Percentiles rank a stretch among this genome's conserved stretches.
These are phyloP conservation scores for Ustilago tritici DNA, from an alignment of 1,284 basidiomycete species.

Conservation along the genomic window DNA sequence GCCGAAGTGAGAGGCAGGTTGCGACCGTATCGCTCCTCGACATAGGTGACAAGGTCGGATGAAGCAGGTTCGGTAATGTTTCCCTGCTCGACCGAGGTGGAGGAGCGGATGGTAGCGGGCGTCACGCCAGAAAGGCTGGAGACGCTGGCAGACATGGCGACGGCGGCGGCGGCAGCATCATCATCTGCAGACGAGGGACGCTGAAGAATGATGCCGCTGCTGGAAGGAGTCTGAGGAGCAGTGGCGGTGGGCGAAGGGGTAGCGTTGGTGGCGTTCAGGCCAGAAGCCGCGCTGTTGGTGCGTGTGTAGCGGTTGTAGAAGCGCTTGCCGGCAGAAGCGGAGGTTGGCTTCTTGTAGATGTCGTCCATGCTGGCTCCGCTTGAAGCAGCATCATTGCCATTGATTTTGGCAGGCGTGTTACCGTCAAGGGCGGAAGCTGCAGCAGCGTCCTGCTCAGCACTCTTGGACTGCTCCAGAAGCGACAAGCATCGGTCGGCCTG, in stretches of 20 bases:
- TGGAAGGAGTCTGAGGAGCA: constrained; percentile 28
- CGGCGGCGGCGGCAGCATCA: constrained; percentile 17
- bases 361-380: constrained; percentile 12
- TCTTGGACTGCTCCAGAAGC: constrained; percentile 53
- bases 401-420: not conserved
- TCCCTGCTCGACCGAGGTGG: constrained; percentile 7
- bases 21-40: constrained; percentile 95
- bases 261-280: constrained; percentile 7
- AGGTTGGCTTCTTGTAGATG: constrained; percentile 38
- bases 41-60: constrained; percentile 73
- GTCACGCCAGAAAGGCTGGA: constrained; percentile 31
- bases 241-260: constrained; percentile 38
- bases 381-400: not conserved
- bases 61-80: constrained; percentile 18
- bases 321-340: constrained; percentile 29
- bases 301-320: constrained; percentile 55
- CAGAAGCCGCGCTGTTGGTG: constrained; percentile 41
- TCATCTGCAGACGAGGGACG: constrained; percentile 24
- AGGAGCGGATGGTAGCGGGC: constrained; percentile 12
- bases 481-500: constrained; percentile 83
- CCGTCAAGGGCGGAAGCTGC: not conserved
- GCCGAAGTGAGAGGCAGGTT: constrained; percentile 85
- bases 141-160: constrained; percentile 19
- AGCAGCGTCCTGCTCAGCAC: constrained; percentile 22
- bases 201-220: constrained; percentile 41